Base-by-base conservation (phyloP, 164 flowering plant genomes). In the Vitis vinifera region DNA sequence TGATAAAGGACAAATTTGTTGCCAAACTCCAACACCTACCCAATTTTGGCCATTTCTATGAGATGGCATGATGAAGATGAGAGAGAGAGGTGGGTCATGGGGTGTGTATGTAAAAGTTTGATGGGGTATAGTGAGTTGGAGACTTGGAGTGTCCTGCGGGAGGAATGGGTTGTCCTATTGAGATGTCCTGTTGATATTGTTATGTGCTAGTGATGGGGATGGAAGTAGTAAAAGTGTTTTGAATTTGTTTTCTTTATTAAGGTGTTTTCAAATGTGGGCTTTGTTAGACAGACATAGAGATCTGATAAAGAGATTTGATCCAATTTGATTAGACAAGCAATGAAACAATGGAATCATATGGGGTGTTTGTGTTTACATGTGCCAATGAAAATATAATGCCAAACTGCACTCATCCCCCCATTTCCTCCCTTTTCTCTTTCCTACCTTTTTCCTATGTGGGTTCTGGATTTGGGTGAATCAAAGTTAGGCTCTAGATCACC, bases 251-350 rank as follows among this genome's bases (percentile, higher is more conserved):
- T 27, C 37, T 67, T 19, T 51, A 51, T 16, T 5, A 9, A 6
- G 65, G 44, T 60, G 62, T 31, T 51, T 50, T 15, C 15, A 59
- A 59, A 9, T 62, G 27, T 60, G 27, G 27, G 57, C 55, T 65
- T 48, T 15, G 56, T 68, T 53, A 63, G 70, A 65, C 2, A 79
- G 78, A 81, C 84, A 81, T 12, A 68, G 79, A 74, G 69, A 81
- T 84, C 83, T 81, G 8, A 51, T 4, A 71, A 77, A 65, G 76
- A 77, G 83, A 81, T 79, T 71, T 64, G 80, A 66, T 74, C 58
- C 64, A 51, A 61, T 17, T 50, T 71, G 73, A 75, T 68, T 69
- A 67, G 70, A 75, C 68, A 75, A 71, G 50, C 62, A 59, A 76
- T 68, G 29, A 29, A 8, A 47, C 17, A 23, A 23, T 30, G 68